A percentile compares a stretch with the other conserved stretches of the same genome.
phyloP scores from a whole-genome alignment of 2,329 filamentous ascomycete species.

The Xylaria sp. region DNA sequence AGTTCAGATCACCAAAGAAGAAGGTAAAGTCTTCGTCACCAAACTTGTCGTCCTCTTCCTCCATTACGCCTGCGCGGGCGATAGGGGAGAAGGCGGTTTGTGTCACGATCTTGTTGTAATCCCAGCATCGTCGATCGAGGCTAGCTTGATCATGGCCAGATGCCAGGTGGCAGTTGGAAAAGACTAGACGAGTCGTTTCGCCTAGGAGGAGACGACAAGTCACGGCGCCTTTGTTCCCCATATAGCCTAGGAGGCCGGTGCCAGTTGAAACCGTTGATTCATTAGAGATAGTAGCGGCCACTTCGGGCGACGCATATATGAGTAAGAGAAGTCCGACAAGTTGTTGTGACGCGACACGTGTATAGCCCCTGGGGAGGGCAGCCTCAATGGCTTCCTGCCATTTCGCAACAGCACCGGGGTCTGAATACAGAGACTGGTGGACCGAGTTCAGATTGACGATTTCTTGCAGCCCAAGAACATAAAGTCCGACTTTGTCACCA shows the following conservation, averaged over 20 bases:
- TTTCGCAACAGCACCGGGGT: slow-evolving; percentile 71
- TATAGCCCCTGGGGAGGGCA: slow-evolving; percentile 77
- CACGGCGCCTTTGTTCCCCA: slow-evolving; percentile 95
- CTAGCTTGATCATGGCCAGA: slow-evolving; percentile 81
- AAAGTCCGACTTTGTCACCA: slow-evolving; percentile 79
- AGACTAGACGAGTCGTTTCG: slow-evolving; percentile 86
- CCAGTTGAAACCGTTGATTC: slow-evolving; percentile 84
- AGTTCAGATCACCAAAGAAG: slow-evolving; percentile 97
- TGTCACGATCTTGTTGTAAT: slow-evolving; percentile 76
- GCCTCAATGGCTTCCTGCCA: slow-evolving; percentile 81
- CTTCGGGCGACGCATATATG: slow-evolving; percentile 80
- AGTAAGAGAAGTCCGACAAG: slow-evolving; percentile 84
- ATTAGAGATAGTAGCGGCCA: slow-evolving; percentile 76
- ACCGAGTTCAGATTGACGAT: slow-evolving; percentile 84
- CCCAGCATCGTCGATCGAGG: slow-evolving; percentile 87
- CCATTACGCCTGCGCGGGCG: slow-evolving; percentile 65
- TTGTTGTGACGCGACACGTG: slow-evolving; percentile 79
- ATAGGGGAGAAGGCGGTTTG: slow-evolving; percentile 82
- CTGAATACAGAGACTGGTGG: slow-evolving; percentile 78
- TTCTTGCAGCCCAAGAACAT: slow-evolving; percentile 90
- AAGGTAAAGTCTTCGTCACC: slow-evolving; percentile 94
- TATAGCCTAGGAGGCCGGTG: slow-evolving; percentile 88
- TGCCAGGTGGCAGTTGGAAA: slow-evolving; percentile 89
- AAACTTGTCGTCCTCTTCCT: slow-evolving; percentile 72
- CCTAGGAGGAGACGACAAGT: slow-evolving; percentile 82